Conservation (phyloP, 129 eudicot genomes). For the Glebionis coronaria region DNA sequence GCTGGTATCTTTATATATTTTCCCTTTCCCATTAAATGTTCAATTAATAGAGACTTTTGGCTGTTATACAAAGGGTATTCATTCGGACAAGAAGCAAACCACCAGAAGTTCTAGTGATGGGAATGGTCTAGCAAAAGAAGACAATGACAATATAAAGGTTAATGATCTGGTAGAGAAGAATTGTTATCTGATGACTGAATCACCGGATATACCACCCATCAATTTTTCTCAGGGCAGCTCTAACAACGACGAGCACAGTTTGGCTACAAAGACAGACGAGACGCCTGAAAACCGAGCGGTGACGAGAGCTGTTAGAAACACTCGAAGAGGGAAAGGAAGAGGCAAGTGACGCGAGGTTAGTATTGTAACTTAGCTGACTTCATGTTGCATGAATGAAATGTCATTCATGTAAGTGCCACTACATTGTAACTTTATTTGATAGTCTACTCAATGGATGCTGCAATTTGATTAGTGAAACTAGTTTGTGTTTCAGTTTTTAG, state of each 20-base stretch:
- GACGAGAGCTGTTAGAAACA: slow-evolving; percentile 16
- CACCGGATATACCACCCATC: slow-evolving; percentile 12
- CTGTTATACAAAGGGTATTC: slow-evolving; percentile 36
- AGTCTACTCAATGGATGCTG: too few relatives aligned
- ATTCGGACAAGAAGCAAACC: slow-evolving; percentile 24
- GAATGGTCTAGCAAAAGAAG: slow-evolving; percentile 17
- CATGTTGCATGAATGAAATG: slow-evolving; percentile 14
- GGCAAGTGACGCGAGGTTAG: slow-evolving; percentile 8
- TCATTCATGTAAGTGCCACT: not conserved
- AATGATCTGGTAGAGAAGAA: slow-evolving; percentile 21
- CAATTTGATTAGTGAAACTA: too few relatives aligned
- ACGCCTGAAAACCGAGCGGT: slow-evolving; percentile 18
- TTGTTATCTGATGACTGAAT: slow-evolving; percentile 20
- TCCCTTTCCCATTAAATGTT: not conserved
- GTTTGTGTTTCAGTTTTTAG: too few relatives aligned
- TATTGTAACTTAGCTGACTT: slow-evolving; percentile 13
- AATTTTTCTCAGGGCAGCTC: slow-evolving; percentile 24
- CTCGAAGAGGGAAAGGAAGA: slow-evolving; percentile 29
- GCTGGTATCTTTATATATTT: not conserved
- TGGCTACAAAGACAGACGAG: slow-evolving; percentile 21
- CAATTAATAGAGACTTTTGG: slow-evolving; percentile 3
- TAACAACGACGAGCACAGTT: slow-evolving; percentile 9
- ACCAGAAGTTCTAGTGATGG: slow-evolving; percentile 17
- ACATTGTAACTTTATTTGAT: slow-evolving; percentile 19
- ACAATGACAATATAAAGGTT: not conserved